Evolutionary conservation across 768 basidiomycete genomes (phyloP).

Genomic region (Piloderma croceum): DNA sequence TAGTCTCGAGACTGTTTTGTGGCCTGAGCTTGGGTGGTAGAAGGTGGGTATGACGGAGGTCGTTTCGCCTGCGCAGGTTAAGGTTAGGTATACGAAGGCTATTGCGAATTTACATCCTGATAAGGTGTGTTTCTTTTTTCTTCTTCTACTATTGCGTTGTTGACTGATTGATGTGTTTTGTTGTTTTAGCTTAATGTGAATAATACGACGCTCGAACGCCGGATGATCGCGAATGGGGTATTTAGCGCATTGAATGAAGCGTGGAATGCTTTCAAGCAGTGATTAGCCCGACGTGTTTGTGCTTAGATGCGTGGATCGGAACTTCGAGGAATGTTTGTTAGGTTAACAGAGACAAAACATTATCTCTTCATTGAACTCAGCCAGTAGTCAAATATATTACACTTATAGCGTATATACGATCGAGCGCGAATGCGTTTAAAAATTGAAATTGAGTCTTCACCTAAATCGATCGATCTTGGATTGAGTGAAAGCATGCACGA

Average conservation of each 20-base stretch:
- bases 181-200: slow-evolving; percentile 66
- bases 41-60: slow-evolving; percentile 89
- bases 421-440: too few relatives aligned
- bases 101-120: slow-evolving; percentile 96
- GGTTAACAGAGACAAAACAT: too few relatives aligned
- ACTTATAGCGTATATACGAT: too few relatives aligned
- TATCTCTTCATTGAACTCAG: too few relatives aligned
- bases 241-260: slow-evolving; percentile 89
- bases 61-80: slow-evolving; percentile 78
- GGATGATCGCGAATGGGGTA: slow-evolving; percentile 92
- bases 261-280: slow-evolving; percentile 70
- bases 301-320: too few relatives aligned
- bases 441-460: too few relatives aligned
- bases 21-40: slow-evolving; percentile 74
- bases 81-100: slow-evolving; percentile 84
- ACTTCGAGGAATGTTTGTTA: too few relatives aligned
- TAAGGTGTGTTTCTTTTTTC: slow-evolving; percentile 54
- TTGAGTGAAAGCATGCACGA: too few relatives aligned
- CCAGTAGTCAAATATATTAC: too few relatives aligned
- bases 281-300: too few relatives aligned
- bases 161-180: slow-evolving; percentile 6
- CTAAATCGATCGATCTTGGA: too few relatives aligned
- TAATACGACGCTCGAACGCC: slow-evolving; percentile 87
- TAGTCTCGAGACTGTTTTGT: slow-evolving; percentile 78
- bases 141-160: slow-evolving; percentile 3